Evolutionary conservation across 805 yeast genomes (phyloP).

Genomic region (Kurtzmaniella fragi): DNA sequence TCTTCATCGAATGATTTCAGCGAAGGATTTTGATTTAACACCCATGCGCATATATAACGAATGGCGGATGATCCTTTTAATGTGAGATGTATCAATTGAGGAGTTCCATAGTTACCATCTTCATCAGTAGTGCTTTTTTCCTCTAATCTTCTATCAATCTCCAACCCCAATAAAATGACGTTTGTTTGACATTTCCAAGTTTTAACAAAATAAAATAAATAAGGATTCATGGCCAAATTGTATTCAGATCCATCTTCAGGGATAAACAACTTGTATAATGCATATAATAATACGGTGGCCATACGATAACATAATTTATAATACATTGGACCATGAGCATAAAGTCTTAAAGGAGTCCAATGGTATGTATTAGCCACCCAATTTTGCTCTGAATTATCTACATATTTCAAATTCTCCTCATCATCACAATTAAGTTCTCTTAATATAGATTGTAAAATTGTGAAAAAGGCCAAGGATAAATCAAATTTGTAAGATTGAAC

Average conservation of each 20-base stretch:
- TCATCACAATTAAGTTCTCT: conserved; percentile 36
- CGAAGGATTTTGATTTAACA: conserved; percentile 45
- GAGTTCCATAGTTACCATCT: conserved; percentile 21
- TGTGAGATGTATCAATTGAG: conserved; percentile 25
- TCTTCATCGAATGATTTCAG: conserved; percentile 2
- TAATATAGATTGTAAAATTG: conserved; percentile 34
- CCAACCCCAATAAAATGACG: conserved; percentile 54
- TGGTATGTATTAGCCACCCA: conserved; percentile 16
- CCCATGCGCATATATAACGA: conserved; percentile 55
- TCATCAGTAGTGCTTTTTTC: conserved; percentile 7
- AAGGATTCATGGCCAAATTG: conserved; percentile 55
- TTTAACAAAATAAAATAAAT: conserved; percentile 49
- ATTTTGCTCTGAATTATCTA: conserved; percentile 33
- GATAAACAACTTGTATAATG: conserved; percentile 27
- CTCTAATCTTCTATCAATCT: conserved; percentile 38
- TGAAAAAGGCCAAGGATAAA: conserved; percentile 29
- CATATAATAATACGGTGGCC: conserved; percentile 26
- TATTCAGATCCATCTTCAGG: conserved; percentile 18
- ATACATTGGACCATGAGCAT: conserved; percentile 14
- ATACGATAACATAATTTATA: conserved; percentile 25
- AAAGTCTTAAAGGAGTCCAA: conserved; percentile 23
- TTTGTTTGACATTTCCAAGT: conserved; percentile 66
- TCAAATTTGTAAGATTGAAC: conserved; percentile 30
- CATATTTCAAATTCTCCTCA: conserved; percentile 33
- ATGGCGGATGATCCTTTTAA: conserved; percentile 62